Evolutionary conservation across 768 basidiomycete genomes (phyloP), one percentile per base, ranked within the genome.

Genomic region (Hysterangium stoloniferum): DNA sequence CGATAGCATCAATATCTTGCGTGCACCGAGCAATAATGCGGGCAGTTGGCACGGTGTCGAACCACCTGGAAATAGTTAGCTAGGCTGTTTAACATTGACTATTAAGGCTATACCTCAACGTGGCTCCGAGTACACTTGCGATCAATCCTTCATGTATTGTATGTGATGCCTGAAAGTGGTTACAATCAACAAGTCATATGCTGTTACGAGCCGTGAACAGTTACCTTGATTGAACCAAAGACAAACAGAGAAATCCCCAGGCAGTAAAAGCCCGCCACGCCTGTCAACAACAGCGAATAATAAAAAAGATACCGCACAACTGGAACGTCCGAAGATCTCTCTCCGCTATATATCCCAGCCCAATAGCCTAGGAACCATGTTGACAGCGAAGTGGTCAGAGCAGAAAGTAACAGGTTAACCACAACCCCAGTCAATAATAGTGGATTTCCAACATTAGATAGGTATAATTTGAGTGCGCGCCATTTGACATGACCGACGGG

Each of bases 1-100:
- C 56, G 3, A 57, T 33, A 11, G 52, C 44, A 3, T 42, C 35
- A 33, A 57, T 51, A 47, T 59, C 58, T 31, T 58, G 53, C 9
- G 60, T 59, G 45, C 58, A 59, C 8, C 61, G 56, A 20, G 57
- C 47, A 35, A 61, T 54, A 48, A 62, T 57, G 9, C 60, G 58
- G 6, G 57, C 58, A 8, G 52, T 48, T 2, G 61, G 61, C 2
- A 54, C 55, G 15, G 49, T 53, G 47, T 62, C 61, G 38, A 61
- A 45, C 58, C 58, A 62, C 17, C 53, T 49, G 31, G 24, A 19
- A 2, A 11, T 3, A 4, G 32, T 49, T 36, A 11, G 6, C 17
- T 6, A 35, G 38, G n/a, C 38, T 11, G 40, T 32, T n/a, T 5
- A 32, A 1, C 6, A 31, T 13, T 45, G 19, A 8, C 11, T 3